Conservation (phyloP, 805 yeast genomes). For the Blastobotrys robertii region DNA sequence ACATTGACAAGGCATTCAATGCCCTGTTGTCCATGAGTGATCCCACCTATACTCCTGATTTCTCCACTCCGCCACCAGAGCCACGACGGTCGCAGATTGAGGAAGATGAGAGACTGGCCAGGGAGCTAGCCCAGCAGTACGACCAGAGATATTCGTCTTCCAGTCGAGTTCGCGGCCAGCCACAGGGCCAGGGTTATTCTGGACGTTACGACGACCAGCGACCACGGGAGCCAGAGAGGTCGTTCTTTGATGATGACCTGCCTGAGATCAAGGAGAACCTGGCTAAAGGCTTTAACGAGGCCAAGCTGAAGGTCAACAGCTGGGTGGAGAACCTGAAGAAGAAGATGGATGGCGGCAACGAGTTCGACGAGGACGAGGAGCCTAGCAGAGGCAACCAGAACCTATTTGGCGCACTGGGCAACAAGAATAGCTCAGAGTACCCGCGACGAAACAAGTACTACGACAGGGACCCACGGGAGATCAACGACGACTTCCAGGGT, state of each 20-base stretch:
- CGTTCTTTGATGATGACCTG: slow-evolving; percentile 29
- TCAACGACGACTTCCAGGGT: slow-evolving; percentile 41
- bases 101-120: slow-evolving; percentile 77
- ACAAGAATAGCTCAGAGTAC: slow-evolving; percentile 7
- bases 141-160: slow-evolving; percentile 7
- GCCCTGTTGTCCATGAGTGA: slow-evolving; percentile 76
- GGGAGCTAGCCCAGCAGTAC: slow-evolving; percentile 48
- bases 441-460: slow-evolving; percentile 12
- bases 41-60: slow-evolving; percentile 22
- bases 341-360: slow-evolving; percentile 34
- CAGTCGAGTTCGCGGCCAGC: slow-evolving; percentile 8
- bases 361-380: neutral
- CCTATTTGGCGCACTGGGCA: slow-evolving; percentile 15
- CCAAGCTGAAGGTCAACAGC: slow-evolving; percentile 60
- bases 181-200: slow-evolving; percentile 14
- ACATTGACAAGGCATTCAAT: slow-evolving; percentile 76
- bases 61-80: slow-evolving; percentile 22
- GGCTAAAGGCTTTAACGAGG: slow-evolving; percentile 69
- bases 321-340: slow-evolving; percentile 69
- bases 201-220: slow-evolving; percentile 20
- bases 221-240: slow-evolving; percentile 18
- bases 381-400: slow-evolving; percentile 12
- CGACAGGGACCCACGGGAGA: slow-evolving; percentile 49
- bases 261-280: slow-evolving; percentile 57
- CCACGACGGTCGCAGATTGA: slow-evolving; percentile 37